Conservation (phyloP, 495 filamentous ascomycete genomes). For the Alectoria sarmentosa region DNA sequence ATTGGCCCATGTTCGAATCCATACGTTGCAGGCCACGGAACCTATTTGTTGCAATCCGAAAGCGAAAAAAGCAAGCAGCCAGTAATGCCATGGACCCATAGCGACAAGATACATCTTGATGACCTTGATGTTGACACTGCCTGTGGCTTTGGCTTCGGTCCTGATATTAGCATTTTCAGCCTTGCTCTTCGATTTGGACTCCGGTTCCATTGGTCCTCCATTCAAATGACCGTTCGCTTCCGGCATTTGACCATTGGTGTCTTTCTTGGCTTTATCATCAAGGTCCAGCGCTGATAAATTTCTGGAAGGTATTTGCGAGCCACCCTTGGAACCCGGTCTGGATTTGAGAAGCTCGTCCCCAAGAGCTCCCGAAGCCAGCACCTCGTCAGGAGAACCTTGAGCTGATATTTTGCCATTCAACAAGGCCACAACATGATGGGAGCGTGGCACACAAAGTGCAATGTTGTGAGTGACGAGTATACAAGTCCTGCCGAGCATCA, state of each 20-base stretch:
- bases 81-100: constrained; percentile 96
- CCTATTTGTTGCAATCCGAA: constrained; percentile 78
- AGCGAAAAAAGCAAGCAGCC: constrained; percentile 62
- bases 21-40: constrained; percentile 78
- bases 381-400: constrained; percentile 68
- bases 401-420: constrained; percentile 75
- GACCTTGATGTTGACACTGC: constrained; percentile 79
- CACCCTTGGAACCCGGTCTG: constrained; percentile 53
- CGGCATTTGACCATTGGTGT: constrained; percentile 25
- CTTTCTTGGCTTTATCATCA: constrained; percentile 30
- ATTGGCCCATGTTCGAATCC: constrained; percentile 89
- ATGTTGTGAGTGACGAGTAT: constrained; percentile 97
- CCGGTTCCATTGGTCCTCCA: constrained; percentile 31
- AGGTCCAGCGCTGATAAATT: constrained; percentile 57
- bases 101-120: constrained; percentile 74
- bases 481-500: constrained; percentile 86
- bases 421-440: constrained; percentile 74
- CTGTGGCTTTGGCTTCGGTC: constrained; percentile 70
- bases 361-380: constrained; percentile 76
- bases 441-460: constrained; percentile 68
- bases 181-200: constrained; percentile 28
- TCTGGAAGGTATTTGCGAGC: constrained; percentile 64
- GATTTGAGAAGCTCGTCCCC: constrained; percentile 78
- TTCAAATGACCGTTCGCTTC: constrained; percentile 34
- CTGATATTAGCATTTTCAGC: constrained; percentile 40